phyloP scores from a whole-genome alignment of 352 stramenopile genomes.

The Phytopythium boreale region DNA sequence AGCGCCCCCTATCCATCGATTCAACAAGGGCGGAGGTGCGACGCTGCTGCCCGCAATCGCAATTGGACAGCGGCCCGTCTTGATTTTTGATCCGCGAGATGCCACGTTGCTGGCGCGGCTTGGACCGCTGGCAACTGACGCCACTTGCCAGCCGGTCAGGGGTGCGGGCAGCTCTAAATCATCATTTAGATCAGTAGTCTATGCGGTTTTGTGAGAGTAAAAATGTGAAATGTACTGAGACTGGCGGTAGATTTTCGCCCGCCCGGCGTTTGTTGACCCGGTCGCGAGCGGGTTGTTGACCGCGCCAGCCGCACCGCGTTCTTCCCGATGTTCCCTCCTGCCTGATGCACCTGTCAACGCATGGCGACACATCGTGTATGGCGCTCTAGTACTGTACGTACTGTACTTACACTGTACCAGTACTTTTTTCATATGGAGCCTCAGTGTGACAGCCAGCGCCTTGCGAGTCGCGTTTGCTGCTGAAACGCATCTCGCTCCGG shows the following conservation, averaged over 20 bases:
- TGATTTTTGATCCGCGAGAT: background rate
- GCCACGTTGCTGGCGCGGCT: background rate
- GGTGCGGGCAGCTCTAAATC: background rate
- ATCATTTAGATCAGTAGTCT: background rate
- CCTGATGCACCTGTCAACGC: background rate
- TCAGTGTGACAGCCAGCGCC: too few relatives aligned
- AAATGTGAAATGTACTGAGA: background rate
- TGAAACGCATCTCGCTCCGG: too few relatives aligned
- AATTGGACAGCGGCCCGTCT: background rate
- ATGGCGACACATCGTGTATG: background rate
- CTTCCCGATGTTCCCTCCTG: conserved; percentile 1
- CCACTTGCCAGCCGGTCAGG: background rate
- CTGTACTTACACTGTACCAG: background rate
- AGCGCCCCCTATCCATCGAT: background rate
- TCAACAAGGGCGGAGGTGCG: background rate
- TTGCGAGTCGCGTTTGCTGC: too few relatives aligned
- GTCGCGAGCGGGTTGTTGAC: background rate
- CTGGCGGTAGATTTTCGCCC: background rate
- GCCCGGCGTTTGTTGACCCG: background rate
- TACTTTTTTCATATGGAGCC: too few relatives aligned
- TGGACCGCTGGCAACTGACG: conserved; percentile 1
- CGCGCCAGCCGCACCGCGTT: background rate
- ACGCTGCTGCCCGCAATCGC: background rate
- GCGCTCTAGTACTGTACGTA: background rate
- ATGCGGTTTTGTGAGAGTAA: background rate